Conservation (phyloP, 2,329 filamentous ascomycete species). For the Colletotrichum abscissum region DNA sequence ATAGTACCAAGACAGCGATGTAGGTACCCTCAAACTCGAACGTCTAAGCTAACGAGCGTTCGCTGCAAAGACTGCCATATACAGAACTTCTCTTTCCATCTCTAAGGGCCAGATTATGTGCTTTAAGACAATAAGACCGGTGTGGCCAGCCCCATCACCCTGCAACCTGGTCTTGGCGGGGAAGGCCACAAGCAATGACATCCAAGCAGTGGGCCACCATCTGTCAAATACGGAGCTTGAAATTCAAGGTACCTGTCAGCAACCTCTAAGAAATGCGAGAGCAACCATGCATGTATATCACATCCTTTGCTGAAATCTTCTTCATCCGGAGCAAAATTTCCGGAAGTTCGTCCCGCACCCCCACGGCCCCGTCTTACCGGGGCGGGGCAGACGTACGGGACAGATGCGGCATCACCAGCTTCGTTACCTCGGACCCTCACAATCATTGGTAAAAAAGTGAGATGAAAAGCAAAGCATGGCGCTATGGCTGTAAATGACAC, state of each 20-base stretch:
- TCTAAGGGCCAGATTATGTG: no score
- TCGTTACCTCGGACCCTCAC: slow-evolving; percentile 11
- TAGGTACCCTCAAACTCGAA: no score
- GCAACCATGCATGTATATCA: background rate
- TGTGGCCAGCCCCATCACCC: no score
- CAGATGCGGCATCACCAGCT: slow-evolving; percentile 19
- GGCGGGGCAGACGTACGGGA: background rate
- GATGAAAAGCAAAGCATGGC: background rate
- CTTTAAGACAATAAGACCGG: no score
- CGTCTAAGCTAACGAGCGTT: no score
- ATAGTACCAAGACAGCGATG: no score
- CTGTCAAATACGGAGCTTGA: background rate
- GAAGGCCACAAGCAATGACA: background rate
- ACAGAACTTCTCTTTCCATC: no score
- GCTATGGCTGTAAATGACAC: background rate
- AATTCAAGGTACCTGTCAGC: no score
- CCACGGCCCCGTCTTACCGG: slow-evolving; percentile 7
- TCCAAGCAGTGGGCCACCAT: background rate
- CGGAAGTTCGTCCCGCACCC: background rate
- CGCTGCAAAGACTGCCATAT: no score
- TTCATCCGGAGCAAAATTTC: slow-evolving; percentile 12
- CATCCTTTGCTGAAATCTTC: slow-evolving; percentile 25
- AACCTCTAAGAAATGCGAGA: background rate
- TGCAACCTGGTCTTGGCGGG: no score
- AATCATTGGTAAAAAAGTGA: background rate